phyloP scores from a whole-genome alignment of 208 protist species.

The Balamuthia mandrillaris region DNA sequence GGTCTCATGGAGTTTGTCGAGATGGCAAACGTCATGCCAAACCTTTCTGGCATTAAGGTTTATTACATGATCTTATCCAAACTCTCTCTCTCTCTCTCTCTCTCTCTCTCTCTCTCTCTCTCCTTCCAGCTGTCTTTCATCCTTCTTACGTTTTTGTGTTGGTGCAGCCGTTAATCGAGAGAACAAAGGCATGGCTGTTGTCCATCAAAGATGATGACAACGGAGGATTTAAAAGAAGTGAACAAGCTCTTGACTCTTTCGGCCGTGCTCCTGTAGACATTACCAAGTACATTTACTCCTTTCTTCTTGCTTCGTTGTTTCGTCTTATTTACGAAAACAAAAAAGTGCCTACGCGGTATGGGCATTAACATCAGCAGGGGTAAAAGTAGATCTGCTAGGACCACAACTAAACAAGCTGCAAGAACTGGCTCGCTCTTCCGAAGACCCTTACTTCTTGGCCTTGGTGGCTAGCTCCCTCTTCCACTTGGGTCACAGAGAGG shows the following conservation, averaged over 20 bases:
- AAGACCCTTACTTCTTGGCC: slow-evolving; percentile 47
- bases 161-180: neutral
- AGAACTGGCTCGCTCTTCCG: neutral
- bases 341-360: slow-evolving; percentile 52
- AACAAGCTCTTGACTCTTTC: slow-evolving; percentile 1
- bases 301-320: neutral
- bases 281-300: slow-evolving; percentile 35
- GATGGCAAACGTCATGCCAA: slow-evolving; percentile 24
- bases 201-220: neutral
- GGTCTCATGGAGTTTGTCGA: slow-evolving; percentile 35
- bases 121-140: too few relatives aligned
- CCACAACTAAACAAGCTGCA: slow-evolving; percentile 21
- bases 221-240: neutral
- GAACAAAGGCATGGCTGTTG: slow-evolving; percentile 22
- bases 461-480: slow-evolving; percentile 28
- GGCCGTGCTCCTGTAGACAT: neutral
- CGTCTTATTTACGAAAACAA: neutral
- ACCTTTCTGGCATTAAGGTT: neutral
- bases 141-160: too few relatives aligned
- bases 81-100: too few relatives aligned
- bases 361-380: slow-evolving; percentile 30
- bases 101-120: too few relatives aligned
- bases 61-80: too few relatives aligned
- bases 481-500: neutral
- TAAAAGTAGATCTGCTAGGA: slow-evolving; percentile 19